Base-by-base conservation (phyloP, 2,329 filamentous ascomycete genomes). In the Hawksworthiomyces lignivorus region DNA sequence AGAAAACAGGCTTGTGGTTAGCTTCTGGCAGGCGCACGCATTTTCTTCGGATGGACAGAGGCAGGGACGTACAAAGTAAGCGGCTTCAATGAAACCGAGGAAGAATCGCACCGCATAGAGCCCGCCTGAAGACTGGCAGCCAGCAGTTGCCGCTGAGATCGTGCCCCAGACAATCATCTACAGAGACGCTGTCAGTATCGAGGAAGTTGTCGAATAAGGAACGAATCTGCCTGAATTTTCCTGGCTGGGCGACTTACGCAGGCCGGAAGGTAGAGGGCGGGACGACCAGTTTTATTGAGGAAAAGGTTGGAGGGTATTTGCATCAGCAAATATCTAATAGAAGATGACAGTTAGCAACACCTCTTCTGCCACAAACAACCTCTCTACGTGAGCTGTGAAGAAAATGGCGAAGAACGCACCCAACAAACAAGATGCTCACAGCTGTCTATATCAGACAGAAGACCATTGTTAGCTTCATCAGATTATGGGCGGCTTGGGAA, bases 241-340 rank as follows among this genome's bases (percentile, higher is more conserved):
- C n/a, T n/a, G n/a, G n/a, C n/a, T n/a, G n/a, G n/a, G n/a, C n/a
- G 7, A 62, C 63, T 47, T 58, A 70, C 67, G 35, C 66, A 69
- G 26, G 52, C 51, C 15, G 64, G 62, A 8, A 73, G 57, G 51
- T 72, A 68, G 21, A 70, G 44, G 5, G 64, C 65, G 4, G 69
- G 68, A 46, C 66, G 65, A 7, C 67, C 68, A n/a, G 69, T 63
- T 52, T 70, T 71, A 51, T 72, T 72, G n/a, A 73, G 52, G 30
- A 72, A 61, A 38, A 72, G 50, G 39, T 73, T 73, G 2, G 69
- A 71, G 0, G 70, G 70, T 8, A 73, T 64, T 50, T 73, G 69
- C 61, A 72, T 70, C 24, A 72, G 52, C 14, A 73, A 56, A 46
- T 72, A 72, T 6, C 64, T 67, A 21, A n/a, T 9, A 33, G 31